Base-by-base conservation (phyloP, 2,329 filamentous ascomycete species). In the Raffaelea arxii region DNA sequence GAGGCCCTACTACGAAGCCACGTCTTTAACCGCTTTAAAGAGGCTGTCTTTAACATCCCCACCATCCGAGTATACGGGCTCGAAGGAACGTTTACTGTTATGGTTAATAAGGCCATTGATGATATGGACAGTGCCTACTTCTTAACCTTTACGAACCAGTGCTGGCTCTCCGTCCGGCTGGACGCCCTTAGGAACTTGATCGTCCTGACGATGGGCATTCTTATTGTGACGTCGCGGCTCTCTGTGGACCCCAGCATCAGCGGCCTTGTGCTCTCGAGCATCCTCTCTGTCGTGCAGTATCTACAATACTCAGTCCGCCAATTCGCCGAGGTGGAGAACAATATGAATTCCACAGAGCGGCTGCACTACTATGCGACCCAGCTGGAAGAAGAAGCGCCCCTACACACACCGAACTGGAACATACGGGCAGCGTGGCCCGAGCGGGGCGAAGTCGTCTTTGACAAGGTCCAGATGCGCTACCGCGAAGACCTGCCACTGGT, bases 301-400 rank as follows among this genome's bases (percentile, higher is more conserved):
- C 83, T 97, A 53, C 91, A 96, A 60, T 96, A 96, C 64, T 91
- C 88, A 1, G 87, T 97, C n/a, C 80, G 92, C 18, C 91, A 97
- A 65, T 74, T 96, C 6, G 91, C 91, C 24, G 91, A 96, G 63
- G 88, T 97, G 9, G 91, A 97, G 64, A 97, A 96, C 65, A 88
- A 89, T 59, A 97, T 97, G 91, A 97, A 96, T 62, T 82, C 90
- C 0, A 92, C 92, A 0, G 91, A 97, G 66, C 83, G 92, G 43
- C 72, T 97, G 30, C 81, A 89, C 61, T 88, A 94, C 68, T 97
- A 97, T 61, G 90, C 87, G 46, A 87, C 79, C 1, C 66, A 86
- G 55, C 76, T 98, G 4, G 89, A 94, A 52, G 84, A 95, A 60
- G 92, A 97, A 63, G 87, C 91, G 0, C 87, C 90, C 0, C 72